Conservation (phyloP, 2,329 filamentous ascomycete genomes). For the Calonectria montana region DNA sequence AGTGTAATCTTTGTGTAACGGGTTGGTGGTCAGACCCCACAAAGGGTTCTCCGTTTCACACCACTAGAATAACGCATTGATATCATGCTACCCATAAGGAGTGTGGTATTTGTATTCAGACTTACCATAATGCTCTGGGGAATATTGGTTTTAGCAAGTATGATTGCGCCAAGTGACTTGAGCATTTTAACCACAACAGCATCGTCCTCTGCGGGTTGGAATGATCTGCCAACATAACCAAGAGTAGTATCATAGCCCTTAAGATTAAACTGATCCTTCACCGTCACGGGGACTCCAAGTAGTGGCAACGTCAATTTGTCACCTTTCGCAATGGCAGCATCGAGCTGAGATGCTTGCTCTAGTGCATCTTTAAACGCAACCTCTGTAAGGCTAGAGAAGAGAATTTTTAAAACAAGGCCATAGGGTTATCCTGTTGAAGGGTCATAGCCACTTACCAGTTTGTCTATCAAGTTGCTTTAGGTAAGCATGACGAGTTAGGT, state of each 20-base stretch:
- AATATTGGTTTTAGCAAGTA: constrained; percentile 63
- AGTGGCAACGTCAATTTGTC: constrained; percentile 25
- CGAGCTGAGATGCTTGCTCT: constrained; percentile 27
- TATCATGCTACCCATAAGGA: too few species aligned
- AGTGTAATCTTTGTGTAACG: constrained; percentile 32
- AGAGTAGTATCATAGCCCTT: constrained; percentile 67
- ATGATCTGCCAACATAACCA: constrained; percentile 65
- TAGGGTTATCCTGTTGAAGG: background rate
- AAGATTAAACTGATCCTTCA: constrained; percentile 72
- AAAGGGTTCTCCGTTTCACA: constrained; percentile 45
- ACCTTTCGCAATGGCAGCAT: background rate
- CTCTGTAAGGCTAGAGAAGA: constrained; percentile 19
- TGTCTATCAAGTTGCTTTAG: background rate
- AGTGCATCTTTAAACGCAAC: constrained; percentile 35
- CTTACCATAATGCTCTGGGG: constrained; percentile 38
- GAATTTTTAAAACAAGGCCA: background rate
- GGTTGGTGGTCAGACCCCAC: constrained; percentile 42
- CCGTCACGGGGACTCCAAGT: constrained; percentile 37
- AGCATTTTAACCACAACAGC: constrained; percentile 61
- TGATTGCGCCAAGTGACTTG: constrained; percentile 59
- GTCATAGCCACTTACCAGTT: constrained; percentile 14
- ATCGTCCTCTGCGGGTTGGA: constrained; percentile 60
- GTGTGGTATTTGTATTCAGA: background rate
- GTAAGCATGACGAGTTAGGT: background rate
- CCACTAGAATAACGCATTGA: constrained; percentile 21